A percentile compares a stretch with the other conserved stretches of the same genome.
Conservation (phyloP, 2,329 filamentous ascomycete species). For the Talaromyces sp. region DNA sequence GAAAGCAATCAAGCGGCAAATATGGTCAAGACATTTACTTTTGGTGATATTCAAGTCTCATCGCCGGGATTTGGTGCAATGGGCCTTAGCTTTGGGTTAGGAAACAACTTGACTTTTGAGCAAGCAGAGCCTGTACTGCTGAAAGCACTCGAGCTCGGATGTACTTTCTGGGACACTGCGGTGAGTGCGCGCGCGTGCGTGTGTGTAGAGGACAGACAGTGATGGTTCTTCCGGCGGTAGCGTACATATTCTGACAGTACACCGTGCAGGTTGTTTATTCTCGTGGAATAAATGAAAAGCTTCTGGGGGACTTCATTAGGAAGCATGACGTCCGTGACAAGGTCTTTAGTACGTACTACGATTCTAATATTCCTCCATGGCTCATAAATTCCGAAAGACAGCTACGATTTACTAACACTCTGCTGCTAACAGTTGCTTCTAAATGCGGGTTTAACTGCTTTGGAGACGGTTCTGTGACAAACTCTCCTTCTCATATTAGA, state of each 20-base stretch:
- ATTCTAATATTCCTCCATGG: background rate
- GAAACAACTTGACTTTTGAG: slow-evolving; percentile 38
- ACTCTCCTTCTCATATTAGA: slow-evolving; percentile 43
- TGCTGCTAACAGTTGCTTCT: slow-evolving; percentile 36
- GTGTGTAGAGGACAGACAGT: background rate
- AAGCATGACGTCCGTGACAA: slow-evolving; percentile 49
- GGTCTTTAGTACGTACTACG: slow-evolving; percentile 42
- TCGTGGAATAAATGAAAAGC: slow-evolving; percentile 46
- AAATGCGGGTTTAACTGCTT: slow-evolving; percentile 44
- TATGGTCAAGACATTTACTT: slow-evolving; percentile 40
- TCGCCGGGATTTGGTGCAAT: slow-evolving; percentile 47
- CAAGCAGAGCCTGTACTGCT: slow-evolving; percentile 46
- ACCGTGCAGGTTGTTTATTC: slow-evolving; percentile 38
- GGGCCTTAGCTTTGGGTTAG: slow-evolving; percentile 43
- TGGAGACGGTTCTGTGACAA: slow-evolving; percentile 33
- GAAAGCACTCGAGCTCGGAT: slow-evolving; percentile 45
- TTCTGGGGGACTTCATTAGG: slow-evolving; percentile 46
- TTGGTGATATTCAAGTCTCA: slow-evolving; percentile 34
- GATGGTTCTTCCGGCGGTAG: background rate
- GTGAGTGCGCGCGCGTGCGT: slow-evolving; percentile 30
- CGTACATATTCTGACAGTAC: background rate
- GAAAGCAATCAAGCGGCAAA: background rate
- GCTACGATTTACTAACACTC: background rate
- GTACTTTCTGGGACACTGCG: slow-evolving; percentile 45
- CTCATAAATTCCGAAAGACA: background rate